A percentile compares a stretch with the other conserved stretches of the same genome.
Evolutionary conservation across 2,329 filamentous ascomycete genomes (phyloP).

Genomic region (Phaeoacremonium minimum): DNA sequence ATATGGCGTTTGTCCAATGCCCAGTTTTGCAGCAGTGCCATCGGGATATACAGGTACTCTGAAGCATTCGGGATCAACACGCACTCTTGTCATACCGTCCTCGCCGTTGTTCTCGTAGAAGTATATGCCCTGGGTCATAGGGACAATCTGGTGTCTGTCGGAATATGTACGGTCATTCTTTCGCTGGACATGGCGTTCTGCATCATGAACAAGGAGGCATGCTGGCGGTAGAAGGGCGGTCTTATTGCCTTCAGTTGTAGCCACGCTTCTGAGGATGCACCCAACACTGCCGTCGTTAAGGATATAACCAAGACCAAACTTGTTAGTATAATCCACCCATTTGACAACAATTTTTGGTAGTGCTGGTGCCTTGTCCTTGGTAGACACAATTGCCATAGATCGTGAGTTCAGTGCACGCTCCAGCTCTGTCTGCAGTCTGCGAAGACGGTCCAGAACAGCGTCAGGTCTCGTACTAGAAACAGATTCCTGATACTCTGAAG

Average conservation of each 20-base stretch:
- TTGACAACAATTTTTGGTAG: constrained; percentile 66
- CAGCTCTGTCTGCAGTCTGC: constrained; percentile 53
- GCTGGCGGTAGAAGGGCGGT: constrained; percentile 59
- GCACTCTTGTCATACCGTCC: constrained; percentile 57
- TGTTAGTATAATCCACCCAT: constrained; percentile 88
- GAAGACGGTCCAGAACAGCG: constrained; percentile 50
- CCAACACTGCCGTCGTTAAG: constrained; percentile 78
- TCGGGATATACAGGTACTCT: constrained; percentile 50
- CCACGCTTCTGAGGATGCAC: constrained; percentile 58
- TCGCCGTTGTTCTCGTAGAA: constrained; percentile 71
- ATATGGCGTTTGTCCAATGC: constrained; percentile 58
- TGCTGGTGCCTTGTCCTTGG: constrained; percentile 48
- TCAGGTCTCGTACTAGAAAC: constrained; percentile 55
- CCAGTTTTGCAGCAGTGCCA: constrained; percentile 56
- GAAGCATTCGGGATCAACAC: constrained; percentile 61
- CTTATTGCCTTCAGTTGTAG: constrained; percentile 44
- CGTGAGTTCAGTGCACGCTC: constrained; percentile 60
- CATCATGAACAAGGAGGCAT: constrained; percentile 67
- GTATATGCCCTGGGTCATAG: constrained; percentile 62
- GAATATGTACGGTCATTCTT: constrained; percentile 49
- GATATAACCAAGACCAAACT: constrained; percentile 80
- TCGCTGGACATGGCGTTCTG: constrained; percentile 65
- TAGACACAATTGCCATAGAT: constrained; percentile 55
- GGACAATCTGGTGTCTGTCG: constrained; percentile 58
- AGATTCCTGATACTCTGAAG: constrained; percentile 43